Evolutionary conservation across 345 rosid genomes (phyloP), one percentile per base, ranked within the genome.

Genomic region (Boechera stricta): DNA sequence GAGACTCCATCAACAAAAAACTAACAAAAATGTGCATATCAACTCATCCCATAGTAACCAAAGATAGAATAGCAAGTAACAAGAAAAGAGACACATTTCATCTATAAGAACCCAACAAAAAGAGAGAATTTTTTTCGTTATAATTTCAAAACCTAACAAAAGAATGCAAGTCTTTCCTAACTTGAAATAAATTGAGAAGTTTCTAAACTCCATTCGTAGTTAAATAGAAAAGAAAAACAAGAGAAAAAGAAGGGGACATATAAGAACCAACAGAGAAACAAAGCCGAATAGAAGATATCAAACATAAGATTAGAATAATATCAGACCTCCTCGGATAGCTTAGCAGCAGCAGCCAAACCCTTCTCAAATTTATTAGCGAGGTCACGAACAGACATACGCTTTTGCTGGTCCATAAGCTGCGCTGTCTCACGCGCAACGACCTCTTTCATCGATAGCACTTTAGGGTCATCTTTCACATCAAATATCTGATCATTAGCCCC

Each of bases 331-430:
- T 92, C 93, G 11, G 99, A 92, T 72, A 95, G 74, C 87, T 95
- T 95, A 55, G 98, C 94, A 73, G 98, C 98, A 18, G 94, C 96
- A 80, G 96, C 96, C 86, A 95, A 80, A 1, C 96, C 99, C 84
- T 83, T 91, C 83, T 95, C 99, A 10, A 95, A 95, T 84, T 95
- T 95, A 67, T 82, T 85, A 18, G 99, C 90, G 16, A 96, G 98
- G 67, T 91, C 98, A 67, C 99, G 98, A 69, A 93, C 96, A n/a
- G 97, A 93, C 64, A 93, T 84, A 68, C 98, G 93, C 33, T 88
- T 90, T 76, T 95, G 98, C 90, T 92, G 99, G 78, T 92, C 98
- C 86, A 94, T 64, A 8, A 94, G 86, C 77, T 82, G 81, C 0
- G 98, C 91, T 13, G 97, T 94, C 89, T 96, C 98, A 0, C 93